Conservation (phyloP, 441 rosid species). For the Arabidopsis hybrid region DNA sequence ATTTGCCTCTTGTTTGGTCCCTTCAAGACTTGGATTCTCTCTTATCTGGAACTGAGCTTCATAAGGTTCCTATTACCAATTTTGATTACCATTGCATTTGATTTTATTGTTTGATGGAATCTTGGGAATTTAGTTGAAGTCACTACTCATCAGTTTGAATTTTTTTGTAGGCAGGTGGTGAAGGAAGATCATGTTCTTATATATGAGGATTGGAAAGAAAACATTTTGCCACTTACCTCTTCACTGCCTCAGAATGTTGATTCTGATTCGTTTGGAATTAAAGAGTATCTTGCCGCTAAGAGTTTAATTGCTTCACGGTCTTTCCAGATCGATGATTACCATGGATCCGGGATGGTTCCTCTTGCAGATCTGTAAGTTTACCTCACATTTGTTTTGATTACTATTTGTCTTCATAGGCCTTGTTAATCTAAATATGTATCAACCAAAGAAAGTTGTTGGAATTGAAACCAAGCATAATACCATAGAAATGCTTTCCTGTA, state of each 20-base stretch:
- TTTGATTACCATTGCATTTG: conserved; percentile 6
- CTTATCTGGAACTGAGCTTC: conserved; percentile 86
- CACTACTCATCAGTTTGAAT: conserved; percentile 22
- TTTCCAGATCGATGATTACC: conserved; percentile 77
- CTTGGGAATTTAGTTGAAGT: conserved; percentile 3
- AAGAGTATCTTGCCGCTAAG: conserved; percentile 74
- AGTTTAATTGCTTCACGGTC: conserved; percentile 84
- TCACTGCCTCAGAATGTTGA: conserved; percentile 39
- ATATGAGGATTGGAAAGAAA: conserved; percentile 80
- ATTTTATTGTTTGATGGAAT: background rate
- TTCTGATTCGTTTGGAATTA: conserved; percentile 57
- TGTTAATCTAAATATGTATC: conserved; percentile 2
- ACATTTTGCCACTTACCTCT: conserved; percentile 65
- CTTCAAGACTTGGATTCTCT: conserved; percentile 63
- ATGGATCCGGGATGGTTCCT: conserved; percentile 94
- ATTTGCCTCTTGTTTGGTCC: conserved; percentile 78
- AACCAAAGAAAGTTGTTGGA: background rate
- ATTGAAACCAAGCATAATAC: background rate
- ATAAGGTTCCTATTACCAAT: conserved; percentile 55
- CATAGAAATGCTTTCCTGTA: background rate
- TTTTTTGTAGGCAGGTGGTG: conserved; percentile 67
- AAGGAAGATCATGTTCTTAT: conserved; percentile 79
- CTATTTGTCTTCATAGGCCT: background rate
- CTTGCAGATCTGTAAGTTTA: conserved; percentile 87
- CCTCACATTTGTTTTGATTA: background rate